Conservation (phyloP, 2,329 filamentous ascomycete species). For the Ascochyta viciae-villosae region DNA sequence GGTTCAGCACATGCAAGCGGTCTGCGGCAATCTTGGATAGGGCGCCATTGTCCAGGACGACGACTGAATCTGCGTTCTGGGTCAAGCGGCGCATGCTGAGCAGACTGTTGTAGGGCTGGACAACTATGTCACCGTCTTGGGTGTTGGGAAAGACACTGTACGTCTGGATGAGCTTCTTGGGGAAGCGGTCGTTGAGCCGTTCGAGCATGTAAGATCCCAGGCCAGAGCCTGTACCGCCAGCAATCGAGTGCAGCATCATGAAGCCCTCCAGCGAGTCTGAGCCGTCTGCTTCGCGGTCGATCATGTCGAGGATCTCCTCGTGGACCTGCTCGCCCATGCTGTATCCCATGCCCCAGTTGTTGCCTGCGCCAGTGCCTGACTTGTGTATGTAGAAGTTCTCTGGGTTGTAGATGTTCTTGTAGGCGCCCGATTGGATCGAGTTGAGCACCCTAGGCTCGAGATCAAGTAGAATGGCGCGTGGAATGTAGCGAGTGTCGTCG, state of each 20-base stretch:
- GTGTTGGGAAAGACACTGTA: conserved; percentile 99
- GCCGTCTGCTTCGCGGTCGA: conserved; percentile 96
- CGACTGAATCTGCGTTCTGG: conserved; percentile 96
- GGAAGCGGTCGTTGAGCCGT: conserved; percentile 93
- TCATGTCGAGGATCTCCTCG: conserved; percentile 99
- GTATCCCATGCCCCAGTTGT: conserved; percentile 98
- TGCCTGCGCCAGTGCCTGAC: conserved; percentile 90
- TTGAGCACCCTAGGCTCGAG: conserved; percentile 93
- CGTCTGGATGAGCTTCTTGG: conserved; percentile 98
- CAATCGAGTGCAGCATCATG: conserved; percentile 98
- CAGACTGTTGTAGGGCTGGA: conserved; percentile 97
- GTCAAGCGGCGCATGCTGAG: conserved; percentile 89
- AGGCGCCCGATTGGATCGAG: conserved; percentile 88
- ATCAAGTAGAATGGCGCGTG: conserved; percentile 92
- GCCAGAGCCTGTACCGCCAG: conserved; percentile 95
- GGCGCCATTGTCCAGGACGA: conserved; percentile 95
- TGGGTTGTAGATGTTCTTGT: conserved; percentile 99
- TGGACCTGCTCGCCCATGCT: conserved; percentile 89
- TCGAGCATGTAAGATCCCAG: conserved; percentile 94
- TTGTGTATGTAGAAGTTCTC: conserved; percentile 99
- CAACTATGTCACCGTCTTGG: conserved; percentile 88
- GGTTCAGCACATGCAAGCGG: conserved; percentile 90
- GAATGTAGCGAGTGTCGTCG: conserved; percentile 98
- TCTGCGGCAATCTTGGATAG: conserved; percentile 93
- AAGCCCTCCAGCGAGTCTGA: conserved; percentile 98